Conservation (phyloP, 169 alveolate species). For the Toxoplasma gondii region DNA sequence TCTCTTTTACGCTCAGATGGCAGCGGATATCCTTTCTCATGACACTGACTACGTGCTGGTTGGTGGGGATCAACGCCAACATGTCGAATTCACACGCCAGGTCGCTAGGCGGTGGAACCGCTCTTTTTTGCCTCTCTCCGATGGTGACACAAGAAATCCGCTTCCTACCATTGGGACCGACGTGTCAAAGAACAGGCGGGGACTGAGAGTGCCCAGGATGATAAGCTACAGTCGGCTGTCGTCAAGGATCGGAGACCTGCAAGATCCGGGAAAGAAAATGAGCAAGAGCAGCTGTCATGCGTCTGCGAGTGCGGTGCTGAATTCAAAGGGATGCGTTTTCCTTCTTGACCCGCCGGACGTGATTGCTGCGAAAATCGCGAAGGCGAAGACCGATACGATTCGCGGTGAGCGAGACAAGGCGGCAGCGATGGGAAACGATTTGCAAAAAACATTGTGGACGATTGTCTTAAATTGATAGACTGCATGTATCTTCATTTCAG, state of each 20-base stretch:
- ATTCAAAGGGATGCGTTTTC: constrained; percentile 31
- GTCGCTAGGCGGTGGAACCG: constrained; percentile 53
- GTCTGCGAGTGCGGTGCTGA: not conserved
- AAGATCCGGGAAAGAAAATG: constrained; percentile 32
- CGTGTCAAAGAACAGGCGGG: not conserved
- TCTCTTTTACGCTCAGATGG: constrained; percentile 49
- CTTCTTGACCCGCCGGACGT: constrained; percentile 37
- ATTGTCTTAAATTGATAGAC: too few relatives aligned
- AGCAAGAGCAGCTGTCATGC: constrained; percentile 32
- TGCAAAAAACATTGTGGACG: not conserved
- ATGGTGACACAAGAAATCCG: not conserved
- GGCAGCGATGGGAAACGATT: not conserved
- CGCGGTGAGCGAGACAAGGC: constrained; percentile 12
- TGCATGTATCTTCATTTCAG: too few relatives aligned
- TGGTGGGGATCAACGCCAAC: constrained; percentile 67
- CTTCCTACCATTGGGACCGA: not conserved
- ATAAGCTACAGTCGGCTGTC: not conserved
- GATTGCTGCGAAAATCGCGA: constrained; percentile 48
- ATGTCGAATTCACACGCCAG: constrained; percentile 62
- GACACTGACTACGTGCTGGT: constrained; percentile 65
- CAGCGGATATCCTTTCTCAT: constrained; percentile 66
- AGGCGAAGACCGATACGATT: constrained; percentile 43
- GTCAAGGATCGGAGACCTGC: constrained; percentile 20
- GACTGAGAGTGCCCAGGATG: not conserved
- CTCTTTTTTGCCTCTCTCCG: not conserved